A percentile compares a stretch with the other conserved stretches of the same genome.
These are phyloP conservation scores for Chlamydomonas incerta DNA, from an alignment of 139 green algal genomes.

Conservation along the genomic window DNA sequence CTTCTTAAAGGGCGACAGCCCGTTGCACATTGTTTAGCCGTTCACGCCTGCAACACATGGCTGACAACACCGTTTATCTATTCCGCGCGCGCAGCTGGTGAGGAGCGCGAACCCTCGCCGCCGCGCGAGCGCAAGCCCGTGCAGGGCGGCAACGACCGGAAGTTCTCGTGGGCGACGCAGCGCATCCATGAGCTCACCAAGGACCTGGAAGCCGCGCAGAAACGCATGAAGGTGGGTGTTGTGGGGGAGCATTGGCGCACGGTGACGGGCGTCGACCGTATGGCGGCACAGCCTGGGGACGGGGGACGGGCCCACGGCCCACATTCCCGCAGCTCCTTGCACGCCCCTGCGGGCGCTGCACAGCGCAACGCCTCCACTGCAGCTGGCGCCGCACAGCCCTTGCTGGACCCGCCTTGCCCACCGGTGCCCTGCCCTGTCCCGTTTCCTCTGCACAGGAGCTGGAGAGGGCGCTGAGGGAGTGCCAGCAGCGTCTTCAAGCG, in stretches of 20 bases:
- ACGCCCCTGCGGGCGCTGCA: no score
- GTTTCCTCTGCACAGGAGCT: constrained; percentile 5
- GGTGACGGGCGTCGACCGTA: no score
- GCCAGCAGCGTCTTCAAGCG: background rate
- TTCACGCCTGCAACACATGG: no score
- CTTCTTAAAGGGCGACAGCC: background rate
- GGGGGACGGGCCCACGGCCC: no score
- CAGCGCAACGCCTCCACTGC: no score
- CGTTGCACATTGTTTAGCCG: background rate
- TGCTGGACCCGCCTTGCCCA: no score
- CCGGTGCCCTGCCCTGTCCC: no score
- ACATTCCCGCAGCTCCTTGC: no score
- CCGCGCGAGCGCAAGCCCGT: constrained; percentile 53
- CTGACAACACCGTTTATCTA: background rate
- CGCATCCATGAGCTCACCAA: constrained; percentile 69
- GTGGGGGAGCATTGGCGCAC: background rate
- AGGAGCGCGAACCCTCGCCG: constrained; percentile 52
- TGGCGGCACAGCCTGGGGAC: no score
- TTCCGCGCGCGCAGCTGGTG: background rate
- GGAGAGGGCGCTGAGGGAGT: constrained; percentile 8
- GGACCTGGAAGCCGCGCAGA: constrained; percentile 55
- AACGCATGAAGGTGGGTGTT: constrained; percentile 14
- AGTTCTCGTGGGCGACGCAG: constrained; percentile 70
- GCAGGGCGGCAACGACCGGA: constrained; percentile 42
- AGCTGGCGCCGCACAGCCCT: no score